Base-by-base conservation (phyloP, 192 early-diverging fungal species). In the Dissophora ornata region DNA sequence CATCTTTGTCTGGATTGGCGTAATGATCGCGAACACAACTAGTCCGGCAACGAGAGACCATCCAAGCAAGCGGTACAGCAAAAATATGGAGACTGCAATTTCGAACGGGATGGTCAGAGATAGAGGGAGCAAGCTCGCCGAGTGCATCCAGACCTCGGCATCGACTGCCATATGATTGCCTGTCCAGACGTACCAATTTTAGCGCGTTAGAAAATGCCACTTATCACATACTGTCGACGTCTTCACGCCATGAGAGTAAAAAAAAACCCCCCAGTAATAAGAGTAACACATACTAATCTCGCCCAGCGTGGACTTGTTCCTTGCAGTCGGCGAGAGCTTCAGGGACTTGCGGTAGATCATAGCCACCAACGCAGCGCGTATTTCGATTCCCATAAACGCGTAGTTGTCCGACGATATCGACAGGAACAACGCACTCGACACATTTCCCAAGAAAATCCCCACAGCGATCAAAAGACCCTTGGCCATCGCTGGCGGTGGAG, bases 311-410 rank as follows among this genome's bases (percentile, higher is more conserved):
- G 63, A 62, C 28, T 67, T 55, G 19, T 26, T 57, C 24, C 73
- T 67, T 4, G 73, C 57, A 11, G 18, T 28, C 10, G 87, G 92
- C 8, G 92, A 94, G 21, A 98, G 86, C 4, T 80, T 52, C 48
- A 98, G 30, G 13, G 92, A 82, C 79, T 96, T 97, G 25, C 82
- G 82, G 70, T 95, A 97, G 38, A 97, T 89, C 41, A 91, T 88
- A 0, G 92, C 83, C 19, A 89, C 84, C 30, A 93, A 75, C 13
- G 90, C 91, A 16, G 90, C 84, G 52, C 90, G 88, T 12, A 85
- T 73, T 21, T 86, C 85, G 83, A 92, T 89, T 25, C 88, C 89
- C 13, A 86, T 86, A 34, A 82, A 82, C 55, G 92, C 84, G 67
- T 24, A 57, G 1, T 56, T 53, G 2, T 61, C n/a, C 7, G 73